Evolutionary conservation across 1,284 basidiomycete species (phyloP), one percentile per base, ranked within the genome.

Genomic region (Sanghuangporus sanghuang): DNA sequence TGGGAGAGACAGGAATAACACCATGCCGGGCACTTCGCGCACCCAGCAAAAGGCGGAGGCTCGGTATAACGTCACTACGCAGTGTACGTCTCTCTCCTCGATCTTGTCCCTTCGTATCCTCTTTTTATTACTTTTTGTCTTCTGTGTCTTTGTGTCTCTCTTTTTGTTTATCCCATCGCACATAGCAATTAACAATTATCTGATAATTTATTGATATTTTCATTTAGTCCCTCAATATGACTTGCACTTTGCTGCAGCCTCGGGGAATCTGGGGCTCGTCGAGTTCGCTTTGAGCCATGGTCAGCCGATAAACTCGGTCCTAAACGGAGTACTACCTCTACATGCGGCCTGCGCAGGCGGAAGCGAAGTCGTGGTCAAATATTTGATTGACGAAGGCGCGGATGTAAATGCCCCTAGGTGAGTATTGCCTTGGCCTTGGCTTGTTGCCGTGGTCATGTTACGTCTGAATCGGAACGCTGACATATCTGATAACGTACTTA

Each of bases 281-380:
- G 86, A 89, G 71, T 95, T 91, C 74, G 95, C 95, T 6, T 81
- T 98, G 36, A 85, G 87, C n/a, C 88, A 95, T 70, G 95, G 95
- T 6, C 95, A 97, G 72, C 95, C 95, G 6, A 86, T 95, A 72
- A 96, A 98, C 75, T 92, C 93, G 6, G 91, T 96, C 36, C 82
- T 96, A 61, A 93, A 95, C 72, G 95, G 95, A 57, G 90, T 97
- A 3, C 85, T 96, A 35, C 95, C 95, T 1, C 81, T 98, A 14
- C 95, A 98, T 73, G 94, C 93, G 4, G 95, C 95, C 1, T 90
- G 87, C 69, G 90, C 92, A 0, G 92, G 92, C 32, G 95, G 95
- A 1, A 90, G 86, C 71, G 89, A 90, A 65, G 83, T 87, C 59
- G 90, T 96, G 57, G 93, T 96, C 35, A 85, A 85, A 71, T 81